Evolutionary conservation across 1,284 basidiomycete genomes (phyloP), one percentile per base, ranked within the genome.

Genomic region (Ganoderma sinense): DNA sequence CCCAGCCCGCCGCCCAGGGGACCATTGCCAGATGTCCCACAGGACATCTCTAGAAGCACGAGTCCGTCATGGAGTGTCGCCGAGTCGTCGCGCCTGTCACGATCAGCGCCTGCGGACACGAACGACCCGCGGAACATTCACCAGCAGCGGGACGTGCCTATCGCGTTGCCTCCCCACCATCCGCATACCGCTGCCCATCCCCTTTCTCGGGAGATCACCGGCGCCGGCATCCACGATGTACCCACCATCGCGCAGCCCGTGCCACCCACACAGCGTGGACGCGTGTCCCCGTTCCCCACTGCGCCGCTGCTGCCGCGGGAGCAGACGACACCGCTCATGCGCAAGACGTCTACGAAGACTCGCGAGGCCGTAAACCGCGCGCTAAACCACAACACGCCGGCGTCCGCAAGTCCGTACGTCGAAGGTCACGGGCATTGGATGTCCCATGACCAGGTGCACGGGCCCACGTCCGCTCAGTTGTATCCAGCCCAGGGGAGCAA

Each of bases 1-100:
- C 86, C 87, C 10, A 88, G 84, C 69, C 87, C 87, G 5, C 86
- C 88, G 0, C 88, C 87, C 0, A 77, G 76, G 31, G 84, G 82
- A 0, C 87, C 87, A 0, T 73, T 88, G 18, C 87, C 87, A 1
- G 81, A 79, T 36, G 77, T 84, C 6, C 85, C 85, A 6, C 75
- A 74, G 45, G 73, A 74, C 64, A 71, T 74, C 55, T 74, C 73
- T 8, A 67, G 73, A 23, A 72, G 70, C 67, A 74, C 73, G 4
- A 74, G 73, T 43, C 73, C 73, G 20, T 71, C 73, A n/a, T 72
- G 62, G 70, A 74, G 73, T 60, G 69, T 74, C 67, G 69, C 70
- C 61, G 70, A 72, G 13, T 69, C 71, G 39, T 67, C 70, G 51
- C 70, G 73, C 69, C 71, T 70, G 67, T 69, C 72, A 67, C 72